Base-by-base conservation (phyloP, 1,139 yeast genomes). In the Magnusiomyces starmeri region DNA sequence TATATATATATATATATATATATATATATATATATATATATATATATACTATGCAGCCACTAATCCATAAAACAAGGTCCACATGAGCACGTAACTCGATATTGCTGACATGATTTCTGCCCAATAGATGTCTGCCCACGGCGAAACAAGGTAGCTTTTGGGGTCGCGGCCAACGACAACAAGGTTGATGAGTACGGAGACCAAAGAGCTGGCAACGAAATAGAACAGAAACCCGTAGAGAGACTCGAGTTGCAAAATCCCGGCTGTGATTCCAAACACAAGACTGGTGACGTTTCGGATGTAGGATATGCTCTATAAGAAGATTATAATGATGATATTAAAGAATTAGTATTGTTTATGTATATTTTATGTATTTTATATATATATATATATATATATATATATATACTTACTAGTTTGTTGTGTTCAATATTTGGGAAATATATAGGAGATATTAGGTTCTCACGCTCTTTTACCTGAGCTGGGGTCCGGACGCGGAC, bases 1-100 rank as follows among this genome's bases (percentile, higher is more conserved):
- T n/a, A n/a, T n/a, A n/a, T n/a, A n/a, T n/a, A n/a, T n/a, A n/a
- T n/a, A n/a, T n/a, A n/a, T n/a, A n/a, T n/a, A n/a, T n/a, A n/a
- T n/a, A n/a, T n/a, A n/a, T n/a, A n/a, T n/a, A n/a, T n/a, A n/a
- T n/a, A n/a, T n/a, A n/a, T n/a, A n/a, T n/a, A n/a, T n/a, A n/a
- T n/a, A n/a, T n/a, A n/a, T n/a, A n/a, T n/a, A 4, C 26, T 46
- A 46, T 9, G 48, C 48, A 14, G 48, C 18, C 7, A 75, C 73
- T 59, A 87, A 69, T 0, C 92, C 94, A 68, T 79, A 83, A 46
- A 83, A 78, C 63, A 87, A 72, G 58, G 95, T 85, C 96, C 96
- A 87, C 74, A 85, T 81, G 83, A 87, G 83, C 26, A 85, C 73
- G 62, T 73, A 87, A 18, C 92, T 87, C 2, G 90, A 79, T 16